Percentiles rank a stretch among this genome's conserved stretches.
Conservation (phyloP, 306 rosid genomes). For the Citrullus colocynthis region DNA sequence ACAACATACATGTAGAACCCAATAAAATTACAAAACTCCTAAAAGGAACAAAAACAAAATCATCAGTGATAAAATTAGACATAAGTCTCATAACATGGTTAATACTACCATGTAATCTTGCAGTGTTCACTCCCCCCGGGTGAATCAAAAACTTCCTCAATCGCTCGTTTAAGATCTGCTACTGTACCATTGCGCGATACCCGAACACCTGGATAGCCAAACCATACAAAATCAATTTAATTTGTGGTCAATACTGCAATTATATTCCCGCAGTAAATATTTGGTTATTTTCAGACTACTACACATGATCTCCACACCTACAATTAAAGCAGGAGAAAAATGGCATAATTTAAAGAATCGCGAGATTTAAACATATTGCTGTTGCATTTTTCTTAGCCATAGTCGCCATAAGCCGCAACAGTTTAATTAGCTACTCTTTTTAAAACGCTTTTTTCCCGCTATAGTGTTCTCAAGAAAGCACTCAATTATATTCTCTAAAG, state of each 20-base stretch:
- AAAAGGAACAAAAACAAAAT: background rate
- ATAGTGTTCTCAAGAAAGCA: background rate
- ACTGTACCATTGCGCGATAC: constrained; percentile 24
- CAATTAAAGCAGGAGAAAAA: background rate
- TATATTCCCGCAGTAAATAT: background rate
- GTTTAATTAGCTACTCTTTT: background rate
- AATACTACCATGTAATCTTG: constrained; percentile 24
- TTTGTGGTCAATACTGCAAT: background rate
- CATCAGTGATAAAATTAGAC: background rate
- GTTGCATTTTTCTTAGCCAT: background rate
- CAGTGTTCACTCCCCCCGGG: constrained; percentile 13
- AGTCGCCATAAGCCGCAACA: background rate
- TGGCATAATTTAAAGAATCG: background rate
- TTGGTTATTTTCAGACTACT: no score
- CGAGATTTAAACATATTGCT: background rate
- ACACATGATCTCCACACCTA: background rate
- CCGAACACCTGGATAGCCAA: constrained; percentile 17
- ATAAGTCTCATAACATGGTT: background rate
- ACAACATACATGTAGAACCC: background rate
- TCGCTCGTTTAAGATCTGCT: constrained; percentile 28
- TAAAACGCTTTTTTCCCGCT: background rate
- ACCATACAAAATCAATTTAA: background rate
- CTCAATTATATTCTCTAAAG: background rate
- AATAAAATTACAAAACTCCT: background rate
- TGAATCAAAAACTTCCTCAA: constrained; percentile 29